Evolutionary conservation across 2,329 filamentous ascomycete genomes (phyloP).

Genomic region (Calonectria ilicicola): DNA sequence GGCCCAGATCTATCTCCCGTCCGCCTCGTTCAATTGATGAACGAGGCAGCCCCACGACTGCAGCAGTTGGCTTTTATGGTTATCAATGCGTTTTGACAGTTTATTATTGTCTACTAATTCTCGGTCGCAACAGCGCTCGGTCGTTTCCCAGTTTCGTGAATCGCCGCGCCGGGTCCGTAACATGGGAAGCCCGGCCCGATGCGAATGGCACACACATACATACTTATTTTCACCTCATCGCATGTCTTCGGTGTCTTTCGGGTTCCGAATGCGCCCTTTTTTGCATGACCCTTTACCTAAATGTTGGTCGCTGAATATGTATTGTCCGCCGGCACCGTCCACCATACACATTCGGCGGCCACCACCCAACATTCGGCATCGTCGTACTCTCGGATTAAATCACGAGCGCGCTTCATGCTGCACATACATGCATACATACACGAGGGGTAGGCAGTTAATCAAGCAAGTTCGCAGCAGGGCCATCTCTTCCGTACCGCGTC

Average conservation of each 20-base stretch:
- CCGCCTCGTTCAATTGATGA: slow-evolving; percentile 14
- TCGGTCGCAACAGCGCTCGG: neutral
- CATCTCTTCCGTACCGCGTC: slow-evolving; percentile 17
- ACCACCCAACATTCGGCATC: slow-evolving; percentile 27
- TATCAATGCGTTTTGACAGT: neutral
- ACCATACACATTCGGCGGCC: neutral
- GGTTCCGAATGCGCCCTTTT: slow-evolving; percentile 4
- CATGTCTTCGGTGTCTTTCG: slow-evolving; percentile 14
- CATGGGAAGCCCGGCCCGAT: slow-evolving; percentile 7
- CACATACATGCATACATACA: neutral
- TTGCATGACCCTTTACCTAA: neutral
- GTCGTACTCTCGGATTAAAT: slow-evolving; percentile 40
- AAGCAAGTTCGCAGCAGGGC: slow-evolving; percentile 21
- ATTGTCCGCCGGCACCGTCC: slow-evolving; percentile 14
- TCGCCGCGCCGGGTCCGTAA: neutral
- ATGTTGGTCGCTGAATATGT: neutral
- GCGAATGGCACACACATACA: neutral
- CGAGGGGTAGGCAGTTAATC: slow-evolving; percentile 15
- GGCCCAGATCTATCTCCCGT: slow-evolving; percentile 16
- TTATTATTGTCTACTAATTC: neutral
- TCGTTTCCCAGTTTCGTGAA: neutral
- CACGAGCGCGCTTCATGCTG: slow-evolving; percentile 30
- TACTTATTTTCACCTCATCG: neutral
- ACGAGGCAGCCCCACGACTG: slow-evolving; percentile 15
- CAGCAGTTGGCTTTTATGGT: neutral